A percentile compares a stretch with the other conserved stretches of the same genome.
Evolutionary conservation across 495 filamentous ascomycete genomes (phyloP).

Genomic region (Patellaria atrata): DNA sequence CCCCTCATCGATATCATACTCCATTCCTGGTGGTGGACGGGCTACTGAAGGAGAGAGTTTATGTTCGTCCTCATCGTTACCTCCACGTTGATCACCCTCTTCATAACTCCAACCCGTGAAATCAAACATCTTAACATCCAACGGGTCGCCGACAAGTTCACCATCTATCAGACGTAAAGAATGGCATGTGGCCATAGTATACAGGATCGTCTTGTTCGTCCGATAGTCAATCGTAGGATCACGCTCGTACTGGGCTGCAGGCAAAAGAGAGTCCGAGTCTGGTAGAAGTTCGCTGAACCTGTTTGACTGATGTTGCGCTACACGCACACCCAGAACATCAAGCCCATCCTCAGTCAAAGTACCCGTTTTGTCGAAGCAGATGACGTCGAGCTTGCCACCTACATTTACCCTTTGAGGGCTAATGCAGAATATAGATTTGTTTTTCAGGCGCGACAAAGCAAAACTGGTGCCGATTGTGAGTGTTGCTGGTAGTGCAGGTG

Average conservation of each 20-base stretch:
- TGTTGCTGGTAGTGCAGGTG: constrained; percentile 91
- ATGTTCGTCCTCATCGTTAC: constrained; percentile 50
- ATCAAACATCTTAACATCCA: constrained; percentile 98
- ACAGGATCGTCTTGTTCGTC: constrained; percentile 55
- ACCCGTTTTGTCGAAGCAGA: constrained; percentile 98
- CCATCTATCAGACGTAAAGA: constrained; percentile 74
- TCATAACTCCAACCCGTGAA: constrained; percentile 91
- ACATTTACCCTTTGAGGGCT: constrained; percentile 95
- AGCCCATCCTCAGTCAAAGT: constrained; percentile 95
- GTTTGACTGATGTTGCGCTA: constrained; percentile 48
- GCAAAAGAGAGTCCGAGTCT: constrained; percentile 40
- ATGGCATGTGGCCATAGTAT: constrained; percentile 97
- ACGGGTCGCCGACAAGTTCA: constrained; percentile 81
- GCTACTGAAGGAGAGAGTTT: constrained; percentile 69
- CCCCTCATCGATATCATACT: constrained; percentile 38
- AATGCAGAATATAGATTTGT: constrained; percentile 89
- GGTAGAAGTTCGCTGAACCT: constrained; percentile 47
- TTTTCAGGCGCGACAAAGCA: constrained; percentile 71
- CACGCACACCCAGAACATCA: constrained; percentile 79
- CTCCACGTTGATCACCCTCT: constrained; percentile 55
- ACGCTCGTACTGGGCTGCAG: constrained; percentile 36
- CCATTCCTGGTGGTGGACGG: constrained; percentile 51
- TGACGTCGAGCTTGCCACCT: constrained; percentile 83
- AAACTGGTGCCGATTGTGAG: constrained; percentile 95
- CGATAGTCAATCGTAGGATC: constrained; percentile 45